Percentiles rank a stretch among this genome's conserved stretches.
Conservation (phyloP, 305 asterid species). For the Fraxinus xanthoxyloides region DNA sequence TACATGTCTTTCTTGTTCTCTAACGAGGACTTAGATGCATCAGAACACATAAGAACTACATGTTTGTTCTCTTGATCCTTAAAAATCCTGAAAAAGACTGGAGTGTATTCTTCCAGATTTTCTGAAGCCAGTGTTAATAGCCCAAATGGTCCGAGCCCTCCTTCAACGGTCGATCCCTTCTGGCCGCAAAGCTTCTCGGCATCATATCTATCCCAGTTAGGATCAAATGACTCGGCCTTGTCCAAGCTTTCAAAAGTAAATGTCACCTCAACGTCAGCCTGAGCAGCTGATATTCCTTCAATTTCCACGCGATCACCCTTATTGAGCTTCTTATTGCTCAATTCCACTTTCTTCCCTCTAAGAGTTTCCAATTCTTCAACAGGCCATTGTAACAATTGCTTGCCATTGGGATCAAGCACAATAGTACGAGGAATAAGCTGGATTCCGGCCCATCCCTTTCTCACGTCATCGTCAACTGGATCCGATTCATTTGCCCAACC, state of each 20-base stretch:
- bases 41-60: slow-evolving; percentile 61
- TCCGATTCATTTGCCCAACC: slow-evolving; percentile 57
- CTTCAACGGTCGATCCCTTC: slow-evolving; percentile 33
- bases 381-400: slow-evolving; percentile 39
- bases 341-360: slow-evolving; percentile 10
- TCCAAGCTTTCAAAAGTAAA: slow-evolving; percentile 25
- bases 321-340: not conserved
- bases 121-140: slow-evolving; percentile 47
- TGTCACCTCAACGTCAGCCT: slow-evolving; percentile 54
- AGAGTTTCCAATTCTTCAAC: slow-evolving; percentile 30
- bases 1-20: not conserved
- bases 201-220: slow-evolving; percentile 28
- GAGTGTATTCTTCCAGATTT: slow-evolving; percentile 47
- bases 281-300: not conserved
- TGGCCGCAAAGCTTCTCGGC: slow-evolving; percentile 41
- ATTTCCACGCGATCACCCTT: not conserved
- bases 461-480: slow-evolving; percentile 12
- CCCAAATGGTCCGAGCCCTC: slow-evolving; percentile 60
- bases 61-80: slow-evolving; percentile 26
- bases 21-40: slow-evolving; percentile 40
- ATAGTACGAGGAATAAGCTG: slow-evolving; percentile 43
- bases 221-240: slow-evolving; percentile 35
- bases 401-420: slow-evolving; percentile 31
- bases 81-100: slow-evolving; percentile 56
- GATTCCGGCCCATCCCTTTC: slow-evolving; percentile 59